These are phyloP conservation scores for Schizosaccharomyces japonicus DNA, from an alignment of 805 yeast species.

Conservation along the genomic window DNA sequence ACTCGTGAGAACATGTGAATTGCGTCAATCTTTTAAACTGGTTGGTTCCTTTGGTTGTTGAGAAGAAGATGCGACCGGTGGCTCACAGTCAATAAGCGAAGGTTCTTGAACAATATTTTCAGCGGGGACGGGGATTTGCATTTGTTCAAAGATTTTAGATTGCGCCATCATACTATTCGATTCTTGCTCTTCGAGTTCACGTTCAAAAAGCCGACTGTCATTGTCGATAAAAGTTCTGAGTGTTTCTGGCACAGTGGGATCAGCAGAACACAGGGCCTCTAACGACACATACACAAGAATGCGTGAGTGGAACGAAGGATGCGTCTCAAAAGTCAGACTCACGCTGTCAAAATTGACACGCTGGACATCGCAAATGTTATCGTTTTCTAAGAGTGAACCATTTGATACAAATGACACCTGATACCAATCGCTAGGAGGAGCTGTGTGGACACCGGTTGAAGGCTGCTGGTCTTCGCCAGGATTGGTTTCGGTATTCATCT, in stretches of 20 bases:
- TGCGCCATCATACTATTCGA: no score
- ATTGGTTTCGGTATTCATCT: background rate
- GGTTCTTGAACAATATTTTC: no score
- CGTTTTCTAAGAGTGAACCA: background rate
- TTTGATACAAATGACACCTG: background rate
- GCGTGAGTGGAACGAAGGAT: background rate
- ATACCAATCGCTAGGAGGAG: no score
- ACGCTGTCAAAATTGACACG: background rate
- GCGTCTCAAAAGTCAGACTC: background rate
- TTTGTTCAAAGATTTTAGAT: no score
- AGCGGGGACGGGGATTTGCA: no score
- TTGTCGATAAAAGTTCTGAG: background rate
- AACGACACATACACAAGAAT: background rate
- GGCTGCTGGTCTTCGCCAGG: background rate
- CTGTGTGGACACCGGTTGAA: no score
- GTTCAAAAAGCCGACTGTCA: background rate
- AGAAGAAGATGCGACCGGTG: no score
- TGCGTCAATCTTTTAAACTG: no score
- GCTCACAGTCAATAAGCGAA: no score
- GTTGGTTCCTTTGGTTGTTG: no score
- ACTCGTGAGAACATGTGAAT: no score
- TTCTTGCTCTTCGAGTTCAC: background rate
- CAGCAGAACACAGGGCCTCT: background rate
- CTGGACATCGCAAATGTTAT: background rate
- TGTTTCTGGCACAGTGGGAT: background rate